Percentiles rank a stretch among this genome's conserved stretches.
Evolutionary conservation across 2,329 filamentous ascomycete species (phyloP).

Genomic region (Huntiella moniliformis): DNA sequence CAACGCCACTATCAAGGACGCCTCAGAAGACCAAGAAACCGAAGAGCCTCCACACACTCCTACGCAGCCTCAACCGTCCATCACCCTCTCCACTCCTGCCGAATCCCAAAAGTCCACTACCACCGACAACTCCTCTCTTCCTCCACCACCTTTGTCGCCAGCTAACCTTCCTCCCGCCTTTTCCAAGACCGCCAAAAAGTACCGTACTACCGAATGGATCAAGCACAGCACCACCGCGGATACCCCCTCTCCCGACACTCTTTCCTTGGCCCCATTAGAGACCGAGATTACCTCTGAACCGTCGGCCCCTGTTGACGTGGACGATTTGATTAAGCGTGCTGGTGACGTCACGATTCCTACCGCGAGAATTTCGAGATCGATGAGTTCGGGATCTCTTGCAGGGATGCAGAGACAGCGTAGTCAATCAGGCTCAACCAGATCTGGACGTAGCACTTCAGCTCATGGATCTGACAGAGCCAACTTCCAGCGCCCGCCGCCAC

Average conservation of each 20-base stretch:
- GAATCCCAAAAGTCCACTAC: conserved; percentile 23
- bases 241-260: conserved; percentile 43
- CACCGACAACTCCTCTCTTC: conserved; percentile 18
- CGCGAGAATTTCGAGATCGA: conserved; percentile 13
- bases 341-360: conserved; percentile 20
- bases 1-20: conserved; percentile 1
- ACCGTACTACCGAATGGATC: conserved; percentile 89
- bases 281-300: conserved; percentile 14
- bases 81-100: conserved; percentile 16
- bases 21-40: neutral
- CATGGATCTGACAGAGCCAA: conserved; percentile 1
- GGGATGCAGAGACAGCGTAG: neutral
- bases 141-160: conserved; percentile 31
- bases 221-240: conserved; percentile 74
- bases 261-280: conserved; percentile 28
- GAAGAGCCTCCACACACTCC: conserved; percentile 7
- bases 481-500: conserved; percentile 12
- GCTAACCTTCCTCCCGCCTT: conserved; percentile 49
- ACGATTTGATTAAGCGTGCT: conserved; percentile 46
- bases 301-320: conserved; percentile 30
- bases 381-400: conserved; percentile 16
- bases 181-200: conserved; percentile 61
- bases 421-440: neutral
- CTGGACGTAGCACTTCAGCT: neutral
- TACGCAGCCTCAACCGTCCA: conserved; percentile 8